Base-by-base conservation (phyloP, 2,329 filamentous ascomycete genomes). In the Blumeriella jaapii region DNA sequence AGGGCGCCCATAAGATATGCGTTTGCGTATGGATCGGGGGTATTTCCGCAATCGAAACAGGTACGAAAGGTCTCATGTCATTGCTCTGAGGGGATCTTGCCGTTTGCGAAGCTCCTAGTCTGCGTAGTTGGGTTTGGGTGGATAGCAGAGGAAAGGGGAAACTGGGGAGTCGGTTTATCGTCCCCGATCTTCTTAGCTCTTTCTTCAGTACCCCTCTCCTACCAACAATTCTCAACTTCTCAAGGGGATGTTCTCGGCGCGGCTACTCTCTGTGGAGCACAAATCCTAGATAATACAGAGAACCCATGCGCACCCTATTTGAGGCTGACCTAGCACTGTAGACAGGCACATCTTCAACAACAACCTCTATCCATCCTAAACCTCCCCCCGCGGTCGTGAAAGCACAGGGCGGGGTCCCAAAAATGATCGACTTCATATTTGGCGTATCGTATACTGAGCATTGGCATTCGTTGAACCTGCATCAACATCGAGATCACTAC, bases 341-440 rank as follows among this genome's bases (percentile, higher is more conserved):
- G 39, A 28, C 36, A n/a, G 32, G 23, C 59, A 62, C 41, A 59
- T 63, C 41, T 63, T 77, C 32, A 64, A 73, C 67, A 63, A 45
- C 66, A 60, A 40, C 51, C 11, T 74, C 77, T 13, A 73, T 87
- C 15, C 89, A 96, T 54, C 80, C 87, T 5, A 78, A 86, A 42
- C 78, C 89, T 1, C 84, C 86, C 1, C 67, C 76, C 34, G 83
- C 84, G 1, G 78, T 96, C 6, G 67, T 81, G 47, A 83, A 85
- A 48, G 82, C 86, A 47, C 89, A 96, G 59, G 78, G 84, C 51
- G 83, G 84, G 18, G 77, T 78, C 1, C 85, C 85, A 9, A 95
- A 95, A 63, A 93, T 96, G 78, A 93, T 98, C 45, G 91, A 98
- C 61, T 94, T 98, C 57, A 93, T 98, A 48, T 91, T 98, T 56